Base-by-base conservation (phyloP, 192 early-diverging fungal genomes). In the Coemansia sp. region DNA sequence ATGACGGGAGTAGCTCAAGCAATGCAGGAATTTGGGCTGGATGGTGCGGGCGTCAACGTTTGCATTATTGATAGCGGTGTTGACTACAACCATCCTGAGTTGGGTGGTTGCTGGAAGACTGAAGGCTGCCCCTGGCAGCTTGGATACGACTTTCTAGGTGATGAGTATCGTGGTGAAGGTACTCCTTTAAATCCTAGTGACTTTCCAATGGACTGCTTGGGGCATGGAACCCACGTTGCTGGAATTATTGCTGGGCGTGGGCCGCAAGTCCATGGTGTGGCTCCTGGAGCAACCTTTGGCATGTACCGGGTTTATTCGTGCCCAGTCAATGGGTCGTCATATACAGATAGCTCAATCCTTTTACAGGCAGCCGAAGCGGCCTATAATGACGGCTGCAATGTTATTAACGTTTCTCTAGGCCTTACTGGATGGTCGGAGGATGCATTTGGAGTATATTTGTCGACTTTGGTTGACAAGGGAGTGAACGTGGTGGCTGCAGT, bases 201-300 rank as follows among this genome's bases (percentile, higher is more conserved):
- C 57, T 50, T 54, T 11, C 70, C 70, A 6, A 61, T 66, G 63
- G 70, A 72, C 46, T 86, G 88, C 58, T 58, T 54, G 37, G 84
- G 86, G 26, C 88, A 88, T 62, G 86, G 85, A 16, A 87, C 85
- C 6, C 85, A 86, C 33, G 83, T 89, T 0, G 59, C 86, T 8
- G 84, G 85, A 26, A 83, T 86, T 33, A 69, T 86, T 36, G 79
- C 69, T 28, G 85, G 40, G 10, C 64, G 59, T 6, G 64, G 66
- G 3, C 59, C 42, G 5, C 39, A 13, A 8, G 82, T 84, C 12
- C 64, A 74, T 5, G 88, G 88, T 33, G 84, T 89, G 18, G 85
- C 84, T 1, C 87, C 84, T n/a, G 63, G 67, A 14, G 85, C 80
- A 8, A 87, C 80, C 3, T 72, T 83, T 41, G 86, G 86, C 40